Evolutionary conservation across 2,329 filamentous ascomycete species (phyloP), one percentile per base, ranked within the genome.

Genomic region (Rhexocercosporidium sp.): DNA sequence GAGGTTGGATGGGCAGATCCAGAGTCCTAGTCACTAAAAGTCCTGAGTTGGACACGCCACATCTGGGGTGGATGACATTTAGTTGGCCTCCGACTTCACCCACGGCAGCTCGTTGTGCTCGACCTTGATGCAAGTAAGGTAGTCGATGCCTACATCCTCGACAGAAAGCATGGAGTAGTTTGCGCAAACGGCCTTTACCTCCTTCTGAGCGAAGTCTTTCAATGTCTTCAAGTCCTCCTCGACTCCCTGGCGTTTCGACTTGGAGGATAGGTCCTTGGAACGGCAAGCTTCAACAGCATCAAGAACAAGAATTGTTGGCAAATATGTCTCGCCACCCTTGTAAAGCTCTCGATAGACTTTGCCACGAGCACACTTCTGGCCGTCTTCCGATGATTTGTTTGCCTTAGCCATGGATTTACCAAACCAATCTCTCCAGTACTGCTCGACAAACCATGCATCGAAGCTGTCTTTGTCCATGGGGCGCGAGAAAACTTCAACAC

Each of bases 341-440:
- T 46, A 61, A 22, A 76, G 69, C 1, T 51, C 25, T 12, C 72
- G 70, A 67, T 76, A 76, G 25, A 65, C 27, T 7, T n/a, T 61
- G 3, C 54, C 65, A 20, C 27, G 34, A n/a, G 59, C 69, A 12
- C 25, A 63, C 14, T 61, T 46, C 18, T 56, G 29, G 3, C n/a
- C 14, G 9, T 53, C 12, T 16, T 47, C 4, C 25, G 62, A 59
- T 27, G 29, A 14, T 6, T 14, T 22, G 27, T 61, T 59, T 7
- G 62, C 59, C 34, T 37, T 9, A 6, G n/a, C 47, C 8, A 70
- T n/a, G 1, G 49, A 59, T 2, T 34, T 34, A n/a, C 12, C 20
- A 53, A 75, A 71, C 74, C 74, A 75, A 44, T 76, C 72, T 4
- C 69, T 68, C 74, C 74, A 76, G 5, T 68, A 27, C 29, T 70